These are phyloP conservation scores for Schizophyllum commune DNA, from an alignment of 1,284 basidiomycete species.

Conservation along the genomic window DNA sequence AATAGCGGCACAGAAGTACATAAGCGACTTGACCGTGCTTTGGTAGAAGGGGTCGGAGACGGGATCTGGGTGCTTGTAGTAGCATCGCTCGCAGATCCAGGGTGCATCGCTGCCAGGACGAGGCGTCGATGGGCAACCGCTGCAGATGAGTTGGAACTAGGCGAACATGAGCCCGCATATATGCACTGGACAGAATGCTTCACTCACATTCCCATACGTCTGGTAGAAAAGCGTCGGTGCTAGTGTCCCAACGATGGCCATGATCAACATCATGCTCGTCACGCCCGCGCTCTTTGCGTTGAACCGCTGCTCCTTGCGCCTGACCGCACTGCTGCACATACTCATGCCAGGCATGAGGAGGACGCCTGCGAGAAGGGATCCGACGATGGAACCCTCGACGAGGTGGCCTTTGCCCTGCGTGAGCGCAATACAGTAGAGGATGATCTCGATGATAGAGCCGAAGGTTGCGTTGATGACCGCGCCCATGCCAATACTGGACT, in stretches of 20 bases:
- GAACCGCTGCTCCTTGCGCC: slow-evolving; percentile 94
- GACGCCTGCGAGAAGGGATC: slow-evolving; percentile 90
- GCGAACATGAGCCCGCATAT: slow-evolving; percentile 7
- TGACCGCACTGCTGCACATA: slow-evolving; percentile 93
- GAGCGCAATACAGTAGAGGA: slow-evolving; percentile 88
- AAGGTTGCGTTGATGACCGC: slow-evolving; percentile 99
- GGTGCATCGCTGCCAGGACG: slow-evolving; percentile 33
- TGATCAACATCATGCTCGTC: slow-evolving; percentile 99
- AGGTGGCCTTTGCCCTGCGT: slow-evolving; percentile 86
- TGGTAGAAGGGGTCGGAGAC: slow-evolving; percentile 95
- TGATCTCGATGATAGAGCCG: slow-evolving; percentile 95
- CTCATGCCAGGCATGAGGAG: slow-evolving; percentile 94
- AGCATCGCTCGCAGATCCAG: slow-evolving; percentile 90
- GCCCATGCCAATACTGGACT: slow-evolving; percentile 98
- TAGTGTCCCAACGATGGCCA: slow-evolving; percentile 97
- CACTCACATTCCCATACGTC: slow-evolving; percentile 90
- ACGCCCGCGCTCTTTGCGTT: slow-evolving; percentile 98
- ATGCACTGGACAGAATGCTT: slow-evolving; percentile 4
- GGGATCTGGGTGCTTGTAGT: slow-evolving; percentile 93
- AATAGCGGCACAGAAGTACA: slow-evolving; percentile 91
- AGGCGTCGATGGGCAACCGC: slow-evolving; percentile 70
- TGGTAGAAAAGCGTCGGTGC: slow-evolving; percentile 98
- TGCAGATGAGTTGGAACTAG: slow-evolving; percentile 91
- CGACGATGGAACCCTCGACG: slow-evolving; percentile 96
- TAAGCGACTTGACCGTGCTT: slow-evolving; percentile 85